Base-by-base conservation (phyloP, 257 asterid genomes). In the Nicotiana knightiana region DNA sequence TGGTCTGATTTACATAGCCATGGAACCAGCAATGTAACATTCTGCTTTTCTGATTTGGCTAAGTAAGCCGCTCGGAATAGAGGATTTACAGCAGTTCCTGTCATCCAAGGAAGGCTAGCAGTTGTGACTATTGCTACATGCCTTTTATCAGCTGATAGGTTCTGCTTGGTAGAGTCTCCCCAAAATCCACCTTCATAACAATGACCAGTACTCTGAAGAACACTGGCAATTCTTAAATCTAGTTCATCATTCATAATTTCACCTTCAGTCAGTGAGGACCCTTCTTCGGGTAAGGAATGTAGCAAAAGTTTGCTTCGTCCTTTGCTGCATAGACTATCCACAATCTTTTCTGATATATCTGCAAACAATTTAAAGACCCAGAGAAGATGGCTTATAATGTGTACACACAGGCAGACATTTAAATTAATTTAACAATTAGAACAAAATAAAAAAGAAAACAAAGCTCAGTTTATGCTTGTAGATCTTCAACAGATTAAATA, bases 61-160 rank as follows among this genome's bases (percentile, higher is more conserved):
- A 96, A 86, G 89, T 91, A 96, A 17, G 99, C 99, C 7, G 99
- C 99, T 66, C 99, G 96, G 85, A 94, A 96, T 83, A 96, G 91
- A 35, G 99, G 99, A 85, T 96, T 96, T 68, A 96, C 97, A 84
- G 99, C 97, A 64, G 99, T 96, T 84, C 98, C 99, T 1, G 99
- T 96, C 98, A 96, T 94, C 99, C 99, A 96, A 82, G 99, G 99
- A 86, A 96, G 99, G 88, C 99, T 94, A 82, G 99, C 99, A 12
- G 99, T 96, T 71, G 99, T 96, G 68, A 96, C 97, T 32, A 96
- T 96, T 67, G 99, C 98, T 61, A 96, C 98, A 77, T 96, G 94
- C 92, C 99, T 92, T 89, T 90, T 94, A 81, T 84, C 87, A 77
- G 89, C 94, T 2, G 90, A 80, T 55, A 82, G 70, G 4, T 89